These are phyloP conservation scores for Voacanga thouarsii DNA, from an alignment of 257 asterid genomes.

Conservation along the genomic window DNA sequence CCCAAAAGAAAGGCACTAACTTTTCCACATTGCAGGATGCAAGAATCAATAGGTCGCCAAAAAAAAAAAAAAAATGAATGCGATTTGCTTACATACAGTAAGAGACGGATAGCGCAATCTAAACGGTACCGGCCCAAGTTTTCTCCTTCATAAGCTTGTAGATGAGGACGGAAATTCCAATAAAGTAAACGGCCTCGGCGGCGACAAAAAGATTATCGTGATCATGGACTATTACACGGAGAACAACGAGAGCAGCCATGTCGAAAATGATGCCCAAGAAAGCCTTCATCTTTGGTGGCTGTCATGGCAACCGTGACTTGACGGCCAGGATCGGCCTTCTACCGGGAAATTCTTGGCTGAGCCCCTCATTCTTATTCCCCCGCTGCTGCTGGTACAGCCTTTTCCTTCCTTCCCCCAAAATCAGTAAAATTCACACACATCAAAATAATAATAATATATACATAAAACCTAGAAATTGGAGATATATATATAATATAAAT, in stretches of 20 bases:
- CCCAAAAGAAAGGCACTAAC: slow-evolving; percentile 6
- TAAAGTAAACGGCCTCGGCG: slow-evolving; percentile 88
- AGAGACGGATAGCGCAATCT: background rate
- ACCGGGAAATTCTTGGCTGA: no score
- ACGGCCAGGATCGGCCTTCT: slow-evolving; percentile 77
- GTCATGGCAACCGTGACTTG: slow-evolving; percentile 75
- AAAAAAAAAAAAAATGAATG: background rate
- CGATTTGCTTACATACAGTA: background rate
- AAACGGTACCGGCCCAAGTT: slow-evolving; percentile 79
- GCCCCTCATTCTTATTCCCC: slow-evolving; percentile 41
- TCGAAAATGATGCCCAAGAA: slow-evolving; percentile 75
- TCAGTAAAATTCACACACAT: no score
- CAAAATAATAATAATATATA: no score
- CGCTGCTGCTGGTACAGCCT: background rate
- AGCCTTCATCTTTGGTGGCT: slow-evolving; percentile 92
- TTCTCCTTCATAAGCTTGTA: slow-evolving; percentile 88
- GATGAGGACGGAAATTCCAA: slow-evolving; percentile 80
- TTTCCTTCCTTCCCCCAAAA: background rate
- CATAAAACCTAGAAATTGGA: no score
- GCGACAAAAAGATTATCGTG: slow-evolving; percentile 93
- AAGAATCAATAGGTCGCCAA: background rate
- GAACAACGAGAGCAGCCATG: slow-evolving; percentile 78
- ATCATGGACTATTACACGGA: slow-evolving; percentile 90
- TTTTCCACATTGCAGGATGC: background rate
- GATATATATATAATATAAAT: no score